Evolutionary conservation across 2,329 filamentous ascomycete species (phyloP).

Genomic region (Calonectria honghensis): DNA sequence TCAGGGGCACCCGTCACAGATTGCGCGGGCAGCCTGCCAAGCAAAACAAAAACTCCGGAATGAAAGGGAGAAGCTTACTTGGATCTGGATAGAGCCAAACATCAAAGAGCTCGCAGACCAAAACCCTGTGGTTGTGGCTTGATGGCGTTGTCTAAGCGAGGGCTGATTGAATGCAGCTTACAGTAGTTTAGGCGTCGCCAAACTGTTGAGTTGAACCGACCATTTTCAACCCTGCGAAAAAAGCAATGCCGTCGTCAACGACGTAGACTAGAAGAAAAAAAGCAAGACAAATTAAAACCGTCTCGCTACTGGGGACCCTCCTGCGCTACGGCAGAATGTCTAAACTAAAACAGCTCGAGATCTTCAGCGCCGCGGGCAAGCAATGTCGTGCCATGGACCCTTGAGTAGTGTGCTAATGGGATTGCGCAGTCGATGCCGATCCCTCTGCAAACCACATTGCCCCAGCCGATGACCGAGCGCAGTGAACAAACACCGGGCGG

Average conservation of each 20-base stretch:
- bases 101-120: conserved; percentile 17
- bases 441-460: background rate
- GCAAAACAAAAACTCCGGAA: conserved; percentile 26
- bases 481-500: conserved; percentile 5
- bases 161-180: conserved; percentile 5
- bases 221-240: background rate
- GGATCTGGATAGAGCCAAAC: conserved; percentile 1
- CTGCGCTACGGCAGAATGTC: background rate
- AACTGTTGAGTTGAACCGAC: conserved; percentile 11
- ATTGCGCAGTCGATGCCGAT: conserved; percentile 21
- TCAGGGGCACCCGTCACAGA: conserved; percentile 29
- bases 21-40: conserved; percentile 12
- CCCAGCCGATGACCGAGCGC: background rate
- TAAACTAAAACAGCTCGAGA: conserved; percentile 17
- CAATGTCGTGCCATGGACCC: background rate
- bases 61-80: conserved; percentile 34
- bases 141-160: conserved; percentile 12
- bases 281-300: conserved; percentile 9
- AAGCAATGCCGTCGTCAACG: conserved; percentile 10
- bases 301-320: background rate
- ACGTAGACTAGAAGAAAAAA: background rate
- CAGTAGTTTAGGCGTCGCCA: conserved; percentile 14
- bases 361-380: conserved; percentile 17
- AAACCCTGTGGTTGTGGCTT: conserved; percentile 16
- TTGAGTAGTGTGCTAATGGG: background rate